These are phyloP conservation scores for Pythium chondricola DNA, from an alignment of 352 stramenopile genomes.

Conservation along the genomic window DNA sequence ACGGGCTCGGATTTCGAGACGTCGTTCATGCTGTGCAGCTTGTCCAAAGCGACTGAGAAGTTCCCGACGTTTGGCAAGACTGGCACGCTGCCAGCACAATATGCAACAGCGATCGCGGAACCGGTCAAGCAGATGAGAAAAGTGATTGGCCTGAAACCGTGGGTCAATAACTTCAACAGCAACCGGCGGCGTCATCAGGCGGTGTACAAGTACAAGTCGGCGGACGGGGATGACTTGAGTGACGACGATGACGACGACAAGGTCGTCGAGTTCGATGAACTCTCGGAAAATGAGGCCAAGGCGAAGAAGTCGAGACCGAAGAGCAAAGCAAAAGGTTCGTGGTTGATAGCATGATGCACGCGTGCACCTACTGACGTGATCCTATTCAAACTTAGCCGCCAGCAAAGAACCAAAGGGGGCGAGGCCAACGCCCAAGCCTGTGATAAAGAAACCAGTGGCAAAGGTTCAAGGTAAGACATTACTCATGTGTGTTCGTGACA, in stretches of 20 bases:
- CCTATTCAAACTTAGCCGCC: neutral
- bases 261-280: constrained; percentile 8
- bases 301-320: neutral
- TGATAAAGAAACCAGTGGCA: neutral
- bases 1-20: constrained; percentile 37
- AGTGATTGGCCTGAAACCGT: constrained; percentile 31
- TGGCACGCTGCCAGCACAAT: constrained; percentile 39
- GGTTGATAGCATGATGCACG: neutral
- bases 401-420: no score
- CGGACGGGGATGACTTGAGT: neutral
- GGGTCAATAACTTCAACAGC: constrained; percentile 37
- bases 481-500: no score
- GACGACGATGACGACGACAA: constrained; percentile 7
- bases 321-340: constrained; percentile 4
- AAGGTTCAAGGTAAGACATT: neutral
- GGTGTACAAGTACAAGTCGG: constrained; percentile 22
- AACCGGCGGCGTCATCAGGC: constrained; percentile 32
- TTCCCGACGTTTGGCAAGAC: constrained; percentile 38
- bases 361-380: neutral
- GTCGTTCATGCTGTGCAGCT: constrained; percentile 26
- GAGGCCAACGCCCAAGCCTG: neutral
- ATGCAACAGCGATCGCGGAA: constrained; percentile 15
- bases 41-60: constrained; percentile 36
- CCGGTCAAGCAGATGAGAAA: constrained; percentile 36
- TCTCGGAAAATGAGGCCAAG: neutral